Base-by-base conservation (phyloP, 108 stramenopile species). In the Cyclostephanos invisitatus region DNA sequence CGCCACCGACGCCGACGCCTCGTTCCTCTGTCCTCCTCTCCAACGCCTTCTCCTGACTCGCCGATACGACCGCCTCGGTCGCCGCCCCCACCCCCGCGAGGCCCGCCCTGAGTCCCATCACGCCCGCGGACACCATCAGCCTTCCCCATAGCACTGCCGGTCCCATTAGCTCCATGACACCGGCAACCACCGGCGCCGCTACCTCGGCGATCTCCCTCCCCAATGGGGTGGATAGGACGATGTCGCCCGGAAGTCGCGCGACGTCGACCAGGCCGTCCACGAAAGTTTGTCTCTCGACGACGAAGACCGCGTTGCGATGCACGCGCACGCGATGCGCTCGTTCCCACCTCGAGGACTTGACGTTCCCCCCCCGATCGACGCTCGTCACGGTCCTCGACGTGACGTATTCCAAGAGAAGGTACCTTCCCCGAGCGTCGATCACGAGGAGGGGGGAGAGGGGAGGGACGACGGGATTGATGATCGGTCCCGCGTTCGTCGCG, bases 281-380 rank as follows among this genome's bases (percentile, higher is more conserved):
- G 14, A 91, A 20, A 24, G 88, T 94, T 27, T 75, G 83, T 44
- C 93, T 84, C 77, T 94, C 93, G 77, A 94, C 88, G 38, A 94
- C 93, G 81, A 94, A 94, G 14, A 89, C 86, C 12, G 90, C 64
- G 60, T 94, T 94, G 10, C 93, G 86, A 64, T 90, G 91, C 9
- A 94, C 73, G 38, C 89, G 85, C 14, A 86, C 61, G 32, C 70
- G 76, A n/a, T 78, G 76, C 18, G 77, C 40, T 14, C 75, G 75
- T 66, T 80, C 80, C 80, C 75, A 80, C 25, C 70, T 20, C 12
- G 75, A 27, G 2, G 70, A 74, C 24, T 68, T 68, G 64, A 64
- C 61, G 56, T 72, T 79, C 0, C 78, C 78, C 7, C 25, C 38
- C 49, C 78, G 65, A 68, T 78, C 70, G 2, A 78, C 78, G 9